Conservation (phyloP, 2,329 filamentous ascomycete genomes). For the Colletotrichum euphorbiae region DNA sequence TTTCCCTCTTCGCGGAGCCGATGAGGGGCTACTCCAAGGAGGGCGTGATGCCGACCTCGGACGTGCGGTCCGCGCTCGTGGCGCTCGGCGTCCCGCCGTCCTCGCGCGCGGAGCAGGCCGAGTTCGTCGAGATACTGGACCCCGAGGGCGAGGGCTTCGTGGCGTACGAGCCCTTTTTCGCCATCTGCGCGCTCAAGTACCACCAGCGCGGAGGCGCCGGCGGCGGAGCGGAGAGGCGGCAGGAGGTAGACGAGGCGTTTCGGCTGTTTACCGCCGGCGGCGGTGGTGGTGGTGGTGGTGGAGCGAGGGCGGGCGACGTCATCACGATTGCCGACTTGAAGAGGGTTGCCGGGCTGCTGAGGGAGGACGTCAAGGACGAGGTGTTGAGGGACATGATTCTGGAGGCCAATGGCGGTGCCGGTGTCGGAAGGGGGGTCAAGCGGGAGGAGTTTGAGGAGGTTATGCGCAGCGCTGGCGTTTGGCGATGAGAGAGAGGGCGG, state of each 20-base stretch:
- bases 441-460: slow-evolving; percentile 87
- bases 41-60: slow-evolving; percentile 74
- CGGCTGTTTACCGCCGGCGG: slow-evolving; percentile 79
- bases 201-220: slow-evolving; percentile 67
- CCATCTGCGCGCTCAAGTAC: slow-evolving; percentile 88
- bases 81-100: slow-evolving; percentile 83
- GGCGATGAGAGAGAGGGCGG: slow-evolving; percentile 65
- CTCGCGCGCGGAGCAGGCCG: slow-evolving; percentile 73
- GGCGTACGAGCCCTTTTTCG: slow-evolving; percentile 83
- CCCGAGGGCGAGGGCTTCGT: slow-evolving; percentile 84
- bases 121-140: slow-evolving; percentile 85
- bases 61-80: slow-evolving; percentile 78
- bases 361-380: slow-evolving; percentile 86
- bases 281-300: slow-evolving; percentile 48
- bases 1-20: slow-evolving; percentile 81
- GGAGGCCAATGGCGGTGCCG: slow-evolving; percentile 88
- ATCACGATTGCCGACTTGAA: slow-evolving; percentile 85
- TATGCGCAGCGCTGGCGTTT: slow-evolving; percentile 86
- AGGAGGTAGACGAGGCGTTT: slow-evolving; percentile 86
- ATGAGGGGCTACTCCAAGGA: slow-evolving; percentile 71
- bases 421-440: slow-evolving; percentile 76
- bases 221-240: slow-evolving; percentile 53
- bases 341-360: slow-evolving; percentile 82
- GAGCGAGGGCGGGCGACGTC: slow-evolving; percentile 48
- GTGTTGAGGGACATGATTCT: slow-evolving; percentile 92